Conservation (phyloP, 345 rosid species). For the Citropsis articulata region DNA sequence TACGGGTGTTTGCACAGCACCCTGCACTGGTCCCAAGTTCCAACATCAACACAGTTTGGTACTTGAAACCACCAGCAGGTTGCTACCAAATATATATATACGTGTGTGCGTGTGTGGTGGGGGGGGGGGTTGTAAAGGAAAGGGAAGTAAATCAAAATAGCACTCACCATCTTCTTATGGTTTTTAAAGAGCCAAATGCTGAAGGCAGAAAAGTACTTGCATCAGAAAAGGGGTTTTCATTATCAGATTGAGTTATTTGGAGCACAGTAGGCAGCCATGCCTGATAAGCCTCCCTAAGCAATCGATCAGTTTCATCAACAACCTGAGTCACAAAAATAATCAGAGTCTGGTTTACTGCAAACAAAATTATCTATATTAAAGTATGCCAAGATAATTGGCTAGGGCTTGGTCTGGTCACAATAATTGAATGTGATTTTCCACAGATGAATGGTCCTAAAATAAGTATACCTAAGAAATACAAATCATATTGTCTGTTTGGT, state of each 20-base stretch:
- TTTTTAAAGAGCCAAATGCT: slow-evolving; percentile 58
- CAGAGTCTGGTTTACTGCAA: slow-evolving; percentile 16
- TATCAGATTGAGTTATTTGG: slow-evolving; percentile 43
- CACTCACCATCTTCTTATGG: slow-evolving; percentile 81
- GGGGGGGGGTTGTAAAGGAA: too few species aligned
- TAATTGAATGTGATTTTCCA: neutral
- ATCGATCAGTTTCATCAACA: slow-evolving; percentile 93
- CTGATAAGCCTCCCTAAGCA: slow-evolving; percentile 92
- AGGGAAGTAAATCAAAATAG: neutral
- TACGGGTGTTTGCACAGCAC: neutral
- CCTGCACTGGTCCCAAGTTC: neutral
- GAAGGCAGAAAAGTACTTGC: slow-evolving; percentile 28
- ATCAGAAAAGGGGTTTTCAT: slow-evolving; percentile 34
- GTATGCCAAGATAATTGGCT: neutral
- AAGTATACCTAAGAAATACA: neutral
- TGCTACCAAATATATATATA: neutral
- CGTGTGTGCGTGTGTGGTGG: too few species aligned
- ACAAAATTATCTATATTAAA: slow-evolving; percentile 1
- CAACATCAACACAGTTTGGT: neutral
- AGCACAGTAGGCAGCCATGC: slow-evolving; percentile 95
- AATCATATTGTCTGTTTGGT: neutral
- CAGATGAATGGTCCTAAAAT: neutral
- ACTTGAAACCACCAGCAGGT: neutral
- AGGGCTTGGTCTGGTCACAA: neutral
- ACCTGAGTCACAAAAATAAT: slow-evolving; percentile 49